A percentile compares a stretch with the other conserved stretches of the same genome.
Conservation (phyloP, 2,329 filamentous ascomycete species). For the Aspergillus phoenicis region DNA sequence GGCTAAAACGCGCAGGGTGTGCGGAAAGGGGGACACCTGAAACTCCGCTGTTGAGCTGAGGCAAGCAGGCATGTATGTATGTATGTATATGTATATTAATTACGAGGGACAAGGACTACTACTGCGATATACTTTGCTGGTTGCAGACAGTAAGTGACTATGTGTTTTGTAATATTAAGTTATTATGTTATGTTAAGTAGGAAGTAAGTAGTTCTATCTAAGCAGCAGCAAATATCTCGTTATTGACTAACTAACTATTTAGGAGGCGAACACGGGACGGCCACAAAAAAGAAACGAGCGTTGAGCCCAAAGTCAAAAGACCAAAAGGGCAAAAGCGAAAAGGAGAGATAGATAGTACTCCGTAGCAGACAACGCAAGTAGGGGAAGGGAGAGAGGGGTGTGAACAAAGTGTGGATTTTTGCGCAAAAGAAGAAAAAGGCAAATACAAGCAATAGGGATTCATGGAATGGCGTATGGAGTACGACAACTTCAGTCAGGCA, state of each 20-base stretch:
- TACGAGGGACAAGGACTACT: conserved; percentile 6
- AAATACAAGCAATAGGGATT: conserved; percentile 12
- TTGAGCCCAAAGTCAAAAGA: conserved; percentile 7
- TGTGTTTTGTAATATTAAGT: conserved; percentile 14
- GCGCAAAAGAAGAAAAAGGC: conserved; percentile 10
- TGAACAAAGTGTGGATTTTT: background rate
- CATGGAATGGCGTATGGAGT: conserved; percentile 2
- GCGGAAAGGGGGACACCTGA: conserved; percentile 20
- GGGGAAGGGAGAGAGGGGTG: background rate
- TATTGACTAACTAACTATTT: no score
- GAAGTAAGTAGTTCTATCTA: no score
- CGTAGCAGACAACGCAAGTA: background rate
- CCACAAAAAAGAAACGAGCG: conserved; percentile 1
- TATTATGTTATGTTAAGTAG: no score
- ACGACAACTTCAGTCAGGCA: conserved; percentile 2
- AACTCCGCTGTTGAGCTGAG: conserved; percentile 16
- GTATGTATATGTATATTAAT: conserved; percentile 9
- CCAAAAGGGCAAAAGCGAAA: conserved; percentile 16
- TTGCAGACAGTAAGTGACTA: conserved; percentile 12
- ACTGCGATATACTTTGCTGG: background rate
- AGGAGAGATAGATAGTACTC: conserved; percentile 1
- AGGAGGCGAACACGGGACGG: background rate
- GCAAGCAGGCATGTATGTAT: background rate
- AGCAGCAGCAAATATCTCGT: background rate
- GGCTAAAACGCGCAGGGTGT: conserved; percentile 15